These are phyloP conservation scores for Penicillium concentricum DNA, from an alignment of 2,329 filamentous ascomycete genomes.

Conservation along the genomic window DNA sequence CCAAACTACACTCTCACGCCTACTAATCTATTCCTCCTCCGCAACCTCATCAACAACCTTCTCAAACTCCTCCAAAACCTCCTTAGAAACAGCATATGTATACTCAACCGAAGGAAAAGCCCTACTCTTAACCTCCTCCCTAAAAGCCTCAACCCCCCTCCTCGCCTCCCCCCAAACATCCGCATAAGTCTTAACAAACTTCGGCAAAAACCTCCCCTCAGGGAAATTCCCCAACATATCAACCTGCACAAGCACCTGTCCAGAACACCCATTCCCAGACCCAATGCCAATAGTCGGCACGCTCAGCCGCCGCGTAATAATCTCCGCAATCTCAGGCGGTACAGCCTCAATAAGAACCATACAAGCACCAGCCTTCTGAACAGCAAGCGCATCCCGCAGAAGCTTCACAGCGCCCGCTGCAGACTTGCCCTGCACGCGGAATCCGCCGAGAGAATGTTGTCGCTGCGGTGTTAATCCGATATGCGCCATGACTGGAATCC, in stretches of 20 bases:
- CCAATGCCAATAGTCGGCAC: conserved; percentile 96
- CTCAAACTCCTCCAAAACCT: conserved; percentile 72
- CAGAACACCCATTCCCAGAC: conserved; percentile 84
- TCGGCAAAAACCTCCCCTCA: conserved; percentile 82
- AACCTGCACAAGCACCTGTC: conserved; percentile 93
- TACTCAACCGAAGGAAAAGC: conserved; percentile 80
- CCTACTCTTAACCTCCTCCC: conserved; percentile 81
- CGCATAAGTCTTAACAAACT: conserved; percentile 94
- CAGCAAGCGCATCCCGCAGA: conserved; percentile 78
- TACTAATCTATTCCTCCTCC: background rate
- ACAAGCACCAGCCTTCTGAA: conserved; percentile 89
- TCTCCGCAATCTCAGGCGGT: conserved; percentile 73
- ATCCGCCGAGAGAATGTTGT: conserved; percentile 89
- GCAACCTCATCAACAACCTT: conserved; percentile 40
- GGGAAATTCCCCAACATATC: conserved; percentile 95
- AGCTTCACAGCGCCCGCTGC: conserved; percentile 68
- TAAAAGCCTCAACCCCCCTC: conserved; percentile 74
- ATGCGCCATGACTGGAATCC: conserved; percentile 91
- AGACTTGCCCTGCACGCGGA: conserved; percentile 91
- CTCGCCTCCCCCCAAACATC: conserved; percentile 82
- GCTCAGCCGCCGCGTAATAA: conserved; percentile 74
- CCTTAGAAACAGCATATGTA: conserved; percentile 79
- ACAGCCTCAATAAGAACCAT: conserved; percentile 86
- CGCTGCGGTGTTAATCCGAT: conserved; percentile 90
- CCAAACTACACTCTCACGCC: background rate